A percentile compares a stretch with the other conserved stretches of the same genome.
phyloP scores from a whole-genome alignment of 805 yeast species.

The Ogataea zsoltii region DNA sequence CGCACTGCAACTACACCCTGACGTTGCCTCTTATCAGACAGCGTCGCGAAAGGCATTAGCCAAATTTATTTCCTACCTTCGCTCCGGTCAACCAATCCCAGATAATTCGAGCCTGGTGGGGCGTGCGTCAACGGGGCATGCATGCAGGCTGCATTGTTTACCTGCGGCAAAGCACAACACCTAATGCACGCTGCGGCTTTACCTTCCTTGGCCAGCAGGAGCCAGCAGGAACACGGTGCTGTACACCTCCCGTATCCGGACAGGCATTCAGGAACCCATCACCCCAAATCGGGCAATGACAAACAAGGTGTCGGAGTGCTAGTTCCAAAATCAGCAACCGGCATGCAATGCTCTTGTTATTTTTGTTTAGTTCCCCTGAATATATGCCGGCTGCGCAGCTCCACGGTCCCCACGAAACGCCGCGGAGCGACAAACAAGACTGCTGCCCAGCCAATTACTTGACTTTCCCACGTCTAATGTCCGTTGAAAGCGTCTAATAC shows the following conservation, averaged over 20 bases:
- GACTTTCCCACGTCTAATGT: neutral
- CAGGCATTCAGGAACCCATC: neutral
- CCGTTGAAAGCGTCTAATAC: constrained; percentile 1
- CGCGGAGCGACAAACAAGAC: neutral
- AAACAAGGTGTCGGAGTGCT: neutral
- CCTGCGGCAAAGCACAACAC: no score
- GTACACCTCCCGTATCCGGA: neutral
- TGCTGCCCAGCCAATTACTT: neutral
- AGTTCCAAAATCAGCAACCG: neutral
- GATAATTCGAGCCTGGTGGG: no score
- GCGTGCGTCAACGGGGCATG: no score
- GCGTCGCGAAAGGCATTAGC: no score
- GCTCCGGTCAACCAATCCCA: no score
- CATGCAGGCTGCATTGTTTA: no score
- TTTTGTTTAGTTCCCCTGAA: neutral
- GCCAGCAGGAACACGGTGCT: neutral
- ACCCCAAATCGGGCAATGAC: neutral
- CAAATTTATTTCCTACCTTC: no score
- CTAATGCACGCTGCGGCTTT: no score
- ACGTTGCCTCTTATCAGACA: no score
- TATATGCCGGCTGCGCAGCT: neutral
- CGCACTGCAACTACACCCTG: no score
- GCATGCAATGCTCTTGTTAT: neutral
- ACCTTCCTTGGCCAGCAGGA: neutral
- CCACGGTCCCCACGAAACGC: neutral